Conservation (phyloP, 2,329 filamentous ascomycete genomes). For the Leptographium wingfieldii region DNA sequence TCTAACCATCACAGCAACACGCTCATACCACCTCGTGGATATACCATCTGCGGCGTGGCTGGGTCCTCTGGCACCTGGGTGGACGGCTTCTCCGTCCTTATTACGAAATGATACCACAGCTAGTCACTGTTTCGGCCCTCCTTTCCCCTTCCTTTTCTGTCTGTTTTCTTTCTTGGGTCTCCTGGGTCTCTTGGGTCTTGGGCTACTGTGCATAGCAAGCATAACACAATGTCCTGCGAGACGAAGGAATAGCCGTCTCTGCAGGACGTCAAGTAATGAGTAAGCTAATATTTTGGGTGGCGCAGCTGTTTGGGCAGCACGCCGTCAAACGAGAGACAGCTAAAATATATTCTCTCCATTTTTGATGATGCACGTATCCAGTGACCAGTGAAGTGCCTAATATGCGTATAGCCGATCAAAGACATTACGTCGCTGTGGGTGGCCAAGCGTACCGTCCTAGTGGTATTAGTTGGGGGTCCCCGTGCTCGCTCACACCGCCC, state of each 20-base stretch:
- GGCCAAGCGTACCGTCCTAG: background rate
- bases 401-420: background rate
- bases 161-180: background rate
- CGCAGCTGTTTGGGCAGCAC: background rate
- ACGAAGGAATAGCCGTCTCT: background rate
- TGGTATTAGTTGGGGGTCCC: background rate
- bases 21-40: slow-evolving; percentile 79
- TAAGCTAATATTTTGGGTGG: background rate
- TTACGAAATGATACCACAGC: slow-evolving; percentile 8
- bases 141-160: background rate
- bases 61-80: slow-evolving; percentile 73
- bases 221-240: background rate
- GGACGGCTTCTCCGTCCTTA: slow-evolving; percentile 71
- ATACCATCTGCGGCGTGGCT: slow-evolving; percentile 75
- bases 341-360: background rate
- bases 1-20: slow-evolving; percentile 50
- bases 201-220: background rate
- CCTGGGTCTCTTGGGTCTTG: background rate
- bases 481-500: background rate
- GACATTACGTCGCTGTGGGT: background rate
- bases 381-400: background rate
- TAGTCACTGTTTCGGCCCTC: background rate
- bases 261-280: background rate
- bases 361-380: no score
- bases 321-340: background rate